phyloP scores from a whole-genome alignment of 179 eudicot genomes.

The Pouteria campechiana region DNA sequence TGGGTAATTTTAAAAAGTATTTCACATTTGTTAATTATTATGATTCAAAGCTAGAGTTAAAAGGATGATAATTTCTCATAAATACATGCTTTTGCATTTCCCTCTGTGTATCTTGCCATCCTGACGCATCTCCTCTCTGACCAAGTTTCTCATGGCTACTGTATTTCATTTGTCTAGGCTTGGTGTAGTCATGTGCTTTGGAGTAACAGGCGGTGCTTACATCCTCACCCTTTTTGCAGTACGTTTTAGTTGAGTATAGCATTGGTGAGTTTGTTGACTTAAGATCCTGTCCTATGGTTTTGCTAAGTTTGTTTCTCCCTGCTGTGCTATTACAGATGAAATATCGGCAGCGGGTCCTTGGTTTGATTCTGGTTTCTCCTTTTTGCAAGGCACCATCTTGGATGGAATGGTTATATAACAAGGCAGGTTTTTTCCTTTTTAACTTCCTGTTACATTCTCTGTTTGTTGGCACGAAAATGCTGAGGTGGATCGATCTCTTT shows the following conservation, averaged over 20 bases:
- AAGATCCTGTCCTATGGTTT: too few relatives aligned
- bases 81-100: background rate
- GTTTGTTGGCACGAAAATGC: too few relatives aligned
- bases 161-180: conserved; percentile 48
- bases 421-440: conserved; percentile 28
- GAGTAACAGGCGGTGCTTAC: conserved; percentile 95
- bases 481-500: background rate
- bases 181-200: conserved; percentile 98
- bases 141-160: conserved; percentile 2
- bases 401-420: conserved; percentile 94
- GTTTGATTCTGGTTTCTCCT: conserved; percentile 93
- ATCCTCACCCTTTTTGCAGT: conserved; percentile 90
- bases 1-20: too few relatives aligned
- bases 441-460: background rate
- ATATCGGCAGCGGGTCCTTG: conserved; percentile 80
- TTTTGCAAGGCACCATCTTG: conserved; percentile 84
- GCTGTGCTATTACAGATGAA: conserved; percentile 52
- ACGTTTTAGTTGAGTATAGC: conserved; percentile 26
- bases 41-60: too few relatives aligned
- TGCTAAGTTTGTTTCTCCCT: background rate
- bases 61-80: background rate
- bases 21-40: too few relatives aligned
- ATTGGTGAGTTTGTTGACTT: too few relatives aligned
- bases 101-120: background rate
- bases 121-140: background rate